phyloP scores from a whole-genome alignment of 2,329 filamentous ascomycete species.

The Clathrospora elynae region DNA sequence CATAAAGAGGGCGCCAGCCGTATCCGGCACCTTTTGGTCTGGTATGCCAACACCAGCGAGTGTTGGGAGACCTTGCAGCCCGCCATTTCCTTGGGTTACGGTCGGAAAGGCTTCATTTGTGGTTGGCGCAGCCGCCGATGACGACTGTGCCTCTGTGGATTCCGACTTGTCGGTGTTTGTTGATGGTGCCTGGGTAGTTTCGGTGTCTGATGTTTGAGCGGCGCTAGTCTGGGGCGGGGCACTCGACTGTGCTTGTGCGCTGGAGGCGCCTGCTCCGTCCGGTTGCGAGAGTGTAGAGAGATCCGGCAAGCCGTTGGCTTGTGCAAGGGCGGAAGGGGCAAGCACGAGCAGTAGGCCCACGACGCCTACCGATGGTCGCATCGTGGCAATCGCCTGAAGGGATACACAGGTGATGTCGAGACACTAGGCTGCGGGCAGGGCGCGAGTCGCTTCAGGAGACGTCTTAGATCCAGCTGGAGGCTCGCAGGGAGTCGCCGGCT shows the following conservation, averaged over 20 bases:
- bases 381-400: conserved; percentile 24
- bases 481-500: conserved; percentile 12
- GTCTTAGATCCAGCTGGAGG: conserved; percentile 24
- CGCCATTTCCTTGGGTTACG: conserved; percentile 28
- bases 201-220: too few species aligned
- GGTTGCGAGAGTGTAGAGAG: conserved; percentile 33
- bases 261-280: conserved; percentile 25
- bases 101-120: conserved; percentile 16
- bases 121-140: conserved; percentile 21
- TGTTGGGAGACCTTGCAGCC: conserved; percentile 56
- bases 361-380: conserved; percentile 41
- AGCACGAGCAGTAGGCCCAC: conserved; percentile 39
- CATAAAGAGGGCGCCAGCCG: conserved; percentile 87
- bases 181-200: conserved; percentile 6
- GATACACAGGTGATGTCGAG: conserved; percentile 15
- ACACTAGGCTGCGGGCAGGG: conserved; percentile 13
- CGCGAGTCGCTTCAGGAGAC: conserved; percentile 27
- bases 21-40: conserved; percentile 78
- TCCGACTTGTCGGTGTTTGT: conserved; percentile 22
- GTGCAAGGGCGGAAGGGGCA: conserved; percentile 41
- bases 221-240: too few species aligned
- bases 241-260: conserved; percentile 17
- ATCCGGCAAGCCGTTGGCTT: conserved; percentile 37
- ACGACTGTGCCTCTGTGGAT: conserved; percentile 15
- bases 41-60: conserved; percentile 66